phyloP scores from a whole-genome alignment of 306 rosid species.

The Begonia peltatifolia region DNA sequence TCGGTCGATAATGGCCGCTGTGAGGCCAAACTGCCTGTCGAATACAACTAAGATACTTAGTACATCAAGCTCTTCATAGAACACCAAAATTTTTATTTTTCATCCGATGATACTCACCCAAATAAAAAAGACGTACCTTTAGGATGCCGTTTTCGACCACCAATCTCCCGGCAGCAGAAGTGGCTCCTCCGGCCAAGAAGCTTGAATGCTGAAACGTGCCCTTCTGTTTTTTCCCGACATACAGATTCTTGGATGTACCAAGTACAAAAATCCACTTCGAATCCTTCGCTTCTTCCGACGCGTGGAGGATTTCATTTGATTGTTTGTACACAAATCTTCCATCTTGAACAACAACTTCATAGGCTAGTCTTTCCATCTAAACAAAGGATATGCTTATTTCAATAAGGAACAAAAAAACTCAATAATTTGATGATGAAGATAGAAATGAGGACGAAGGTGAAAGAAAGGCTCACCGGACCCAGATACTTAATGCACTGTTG shows the following conservation, averaged over 20 bases:
- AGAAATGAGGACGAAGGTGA: slow-evolving; percentile 5
- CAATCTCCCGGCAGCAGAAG: slow-evolving; percentile 93
- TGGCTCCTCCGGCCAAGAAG: slow-evolving; percentile 99
- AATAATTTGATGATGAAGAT: neutral
- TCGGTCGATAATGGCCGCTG: slow-evolving; percentile 93
- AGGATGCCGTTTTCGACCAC: slow-evolving; percentile 66
- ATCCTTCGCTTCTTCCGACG: slow-evolving; percentile 25
- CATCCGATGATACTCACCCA: too few relatives aligned
- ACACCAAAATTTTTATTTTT: too few relatives aligned
- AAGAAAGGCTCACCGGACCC: slow-evolving; percentile 68
- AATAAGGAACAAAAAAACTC: slow-evolving; percentile 1
- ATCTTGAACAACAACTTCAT: slow-evolving; percentile 66
- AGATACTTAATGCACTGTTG: slow-evolving; percentile 91
- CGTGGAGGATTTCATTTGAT: slow-evolving; percentile 62
- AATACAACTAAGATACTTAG: slow-evolving; percentile 17
- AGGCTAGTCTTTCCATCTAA: slow-evolving; percentile 84
- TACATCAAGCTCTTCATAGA: neutral
- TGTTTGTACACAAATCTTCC: slow-evolving; percentile 68
- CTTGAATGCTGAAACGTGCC: slow-evolving; percentile 96
- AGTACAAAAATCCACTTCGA: slow-evolving; percentile 96
- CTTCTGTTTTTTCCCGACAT: slow-evolving; percentile 82
- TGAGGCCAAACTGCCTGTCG: slow-evolving; percentile 98
- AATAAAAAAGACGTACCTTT: slow-evolving; percentile 34
- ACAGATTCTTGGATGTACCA: slow-evolving; percentile 68
- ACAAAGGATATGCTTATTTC: slow-evolving; percentile 6